phyloP scores from a whole-genome alignment of 148 eudicot species.

The Chenopodium album region DNA sequence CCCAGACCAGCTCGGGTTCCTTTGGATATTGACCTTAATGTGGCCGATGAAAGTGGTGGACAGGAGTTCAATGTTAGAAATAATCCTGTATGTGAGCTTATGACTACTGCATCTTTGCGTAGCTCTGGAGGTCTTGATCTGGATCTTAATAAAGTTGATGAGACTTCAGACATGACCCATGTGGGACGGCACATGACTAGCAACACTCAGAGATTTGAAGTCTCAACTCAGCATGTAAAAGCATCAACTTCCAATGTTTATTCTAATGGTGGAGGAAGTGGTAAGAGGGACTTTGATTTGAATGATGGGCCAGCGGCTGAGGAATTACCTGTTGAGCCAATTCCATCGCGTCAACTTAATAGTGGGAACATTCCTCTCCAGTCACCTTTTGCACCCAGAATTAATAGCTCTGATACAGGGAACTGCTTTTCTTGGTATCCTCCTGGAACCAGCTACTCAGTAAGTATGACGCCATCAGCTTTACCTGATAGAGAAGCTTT shows the following conservation, averaged over 20 bases:
- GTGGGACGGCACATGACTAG: conserved; percentile 39
- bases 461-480: conserved; percentile 52
- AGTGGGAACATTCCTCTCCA: conserved; percentile 37
- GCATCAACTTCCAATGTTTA: conserved; percentile 33
- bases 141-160: conserved; percentile 80
- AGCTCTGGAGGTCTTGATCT: conserved; percentile 60
- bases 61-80: conserved; percentile 20
- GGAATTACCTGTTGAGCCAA: conserved; percentile 42
- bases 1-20: conserved; percentile 45
- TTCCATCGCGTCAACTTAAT: conserved; percentile 29
- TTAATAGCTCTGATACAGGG: conserved; percentile 42
- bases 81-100: conserved; percentile 15
- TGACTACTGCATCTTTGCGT: conserved; percentile 36
- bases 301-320: conserved; percentile 78
- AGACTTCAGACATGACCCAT: conserved; percentile 37
- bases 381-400: conserved; percentile 48
- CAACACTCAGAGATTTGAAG: conserved; percentile 36
- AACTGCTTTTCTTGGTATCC: conserved; percentile 58
- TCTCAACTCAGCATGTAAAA: conserved; percentile 29
- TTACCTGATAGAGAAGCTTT: conserved; percentile 60
- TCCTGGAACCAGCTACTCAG: conserved; percentile 51
- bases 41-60: conserved; percentile 65
- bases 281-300: conserved; percentile 74
- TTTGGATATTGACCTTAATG: conserved; percentile 86
- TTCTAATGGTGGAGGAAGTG: conserved; percentile 34